These are phyloP conservation scores for Firmiana major DNA, from an alignment of 345 rosid species.

Conservation along the genomic window DNA sequence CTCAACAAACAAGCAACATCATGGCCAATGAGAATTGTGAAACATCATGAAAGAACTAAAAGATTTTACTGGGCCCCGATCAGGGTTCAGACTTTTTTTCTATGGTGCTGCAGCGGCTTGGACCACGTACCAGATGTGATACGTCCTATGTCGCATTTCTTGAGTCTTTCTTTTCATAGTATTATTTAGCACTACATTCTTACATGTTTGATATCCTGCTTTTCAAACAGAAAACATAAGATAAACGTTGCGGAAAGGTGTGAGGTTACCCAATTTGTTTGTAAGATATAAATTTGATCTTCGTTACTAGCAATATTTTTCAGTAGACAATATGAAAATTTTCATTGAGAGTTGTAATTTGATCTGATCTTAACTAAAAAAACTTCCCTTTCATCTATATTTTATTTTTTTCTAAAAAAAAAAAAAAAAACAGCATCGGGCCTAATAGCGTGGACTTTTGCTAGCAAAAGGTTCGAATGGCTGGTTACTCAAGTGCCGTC, in stretches of 20 bases:
- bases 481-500: too few relatives aligned
- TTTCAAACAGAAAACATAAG: not conserved
- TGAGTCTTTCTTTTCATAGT: not conserved
- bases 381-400: too few relatives aligned
- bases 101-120: not conserved
- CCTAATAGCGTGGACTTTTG: too few relatives aligned
- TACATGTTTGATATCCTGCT: not conserved
- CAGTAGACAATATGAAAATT: too few relatives aligned
- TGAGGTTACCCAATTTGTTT: too few relatives aligned
- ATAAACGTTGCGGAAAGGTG: not conserved
- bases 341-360: too few relatives aligned
- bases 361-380: too few relatives aligned
- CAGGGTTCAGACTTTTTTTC: not conserved
- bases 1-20: not conserved
- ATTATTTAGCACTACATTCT: not conserved
- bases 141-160: not conserved
- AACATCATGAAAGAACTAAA: conserved; percentile 13
- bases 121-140: not conserved
- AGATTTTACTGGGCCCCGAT: not conserved
- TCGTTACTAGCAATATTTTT: too few relatives aligned
- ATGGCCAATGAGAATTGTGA: not conserved
- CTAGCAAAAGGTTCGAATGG: too few relatives aligned
- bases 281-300: too few relatives aligned
- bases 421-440: not conserved
- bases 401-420: too few relatives aligned